Evolutionary conservation across 2,329 filamentous ascomycete genomes (phyloP).

Genomic region (Metarhizium robertsii): DNA sequence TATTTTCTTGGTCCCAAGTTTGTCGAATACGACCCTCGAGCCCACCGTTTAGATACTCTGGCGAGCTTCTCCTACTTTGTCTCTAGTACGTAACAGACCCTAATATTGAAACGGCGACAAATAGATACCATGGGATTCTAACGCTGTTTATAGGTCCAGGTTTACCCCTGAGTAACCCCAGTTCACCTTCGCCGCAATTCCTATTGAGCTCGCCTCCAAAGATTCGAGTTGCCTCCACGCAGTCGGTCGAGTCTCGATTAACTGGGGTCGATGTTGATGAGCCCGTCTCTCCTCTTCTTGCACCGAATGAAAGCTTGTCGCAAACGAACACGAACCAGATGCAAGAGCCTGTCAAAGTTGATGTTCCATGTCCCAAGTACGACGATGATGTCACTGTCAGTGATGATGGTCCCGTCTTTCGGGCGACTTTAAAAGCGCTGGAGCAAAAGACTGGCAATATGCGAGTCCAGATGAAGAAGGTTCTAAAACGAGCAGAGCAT

Average conservation of each 20-base stretch:
- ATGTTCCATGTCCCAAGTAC: constrained; percentile 77
- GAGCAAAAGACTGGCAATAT: constrained; percentile 96
- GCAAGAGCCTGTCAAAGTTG: constrained; percentile 62
- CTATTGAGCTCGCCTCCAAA: constrained; percentile 65
- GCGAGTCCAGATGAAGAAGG: constrained; percentile 90
- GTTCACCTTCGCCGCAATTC: constrained; percentile 62
- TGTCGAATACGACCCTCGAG: constrained; percentile 91
- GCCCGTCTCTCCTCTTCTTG: constrained; percentile 41
- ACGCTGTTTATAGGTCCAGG: constrained; percentile 29
- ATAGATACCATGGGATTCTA: not conserved
- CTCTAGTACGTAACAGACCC: constrained; percentile 48
- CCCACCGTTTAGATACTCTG: constrained; percentile 78
- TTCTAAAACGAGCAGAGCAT: constrained; percentile 87
- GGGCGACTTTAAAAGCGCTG: constrained; percentile 90
- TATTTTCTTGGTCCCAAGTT: constrained; percentile 45
- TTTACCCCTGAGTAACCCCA: constrained; percentile 44
- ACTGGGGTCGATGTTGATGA: constrained; percentile 63
- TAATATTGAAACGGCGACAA: not conserved
- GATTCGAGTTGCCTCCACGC: constrained; percentile 73
- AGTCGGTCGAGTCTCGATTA: constrained; percentile 75
- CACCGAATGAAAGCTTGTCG: constrained; percentile 26
- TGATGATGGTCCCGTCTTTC: constrained; percentile 90
- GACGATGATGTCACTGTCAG: constrained; percentile 75
- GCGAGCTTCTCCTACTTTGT: constrained; percentile 96
- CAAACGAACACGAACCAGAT: constrained; percentile 14